These are phyloP conservation scores for Bauhinia variegata DNA, from an alignment of 306 rosid species.

Conservation along the genomic window DNA sequence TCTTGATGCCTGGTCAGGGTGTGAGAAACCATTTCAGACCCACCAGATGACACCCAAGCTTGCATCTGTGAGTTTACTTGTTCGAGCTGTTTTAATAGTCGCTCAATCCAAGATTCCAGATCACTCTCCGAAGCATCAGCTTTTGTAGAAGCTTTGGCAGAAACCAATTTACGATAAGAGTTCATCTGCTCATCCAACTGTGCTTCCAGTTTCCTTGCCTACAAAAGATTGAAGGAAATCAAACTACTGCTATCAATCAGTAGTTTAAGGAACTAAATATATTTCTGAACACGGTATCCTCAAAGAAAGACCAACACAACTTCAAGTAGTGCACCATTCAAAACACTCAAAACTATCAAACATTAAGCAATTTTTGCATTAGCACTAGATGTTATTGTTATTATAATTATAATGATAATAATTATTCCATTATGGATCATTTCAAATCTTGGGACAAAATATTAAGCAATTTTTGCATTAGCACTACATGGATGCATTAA, in stretches of 20 bases:
- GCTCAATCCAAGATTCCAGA: conserved; percentile 79
- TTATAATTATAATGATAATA: neutral
- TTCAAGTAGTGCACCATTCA: conserved; percentile 16
- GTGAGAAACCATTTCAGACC: conserved; percentile 98
- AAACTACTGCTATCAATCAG: conserved; percentile 26
- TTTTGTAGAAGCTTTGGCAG: conserved; percentile 74
- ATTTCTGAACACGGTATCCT: conserved; percentile 11
- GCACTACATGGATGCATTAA: too few relatives aligned
- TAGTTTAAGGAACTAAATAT: conserved; percentile 13
- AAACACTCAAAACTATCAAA: conserved; percentile 10
- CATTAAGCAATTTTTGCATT: neutral
- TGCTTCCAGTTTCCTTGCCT: conserved; percentile 98
- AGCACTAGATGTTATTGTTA: neutral
- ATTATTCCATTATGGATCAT: neutral
- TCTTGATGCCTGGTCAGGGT: conserved; percentile 97
- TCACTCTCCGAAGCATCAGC: conserved; percentile 65
- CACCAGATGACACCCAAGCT: conserved; percentile 95
- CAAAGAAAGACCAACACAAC: conserved; percentile 19
- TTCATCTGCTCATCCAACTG: conserved; percentile 95
- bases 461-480: too few relatives aligned
- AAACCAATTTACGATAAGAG: conserved; percentile 79
- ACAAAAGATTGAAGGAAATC: conserved; percentile 31
- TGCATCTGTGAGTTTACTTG: conserved; percentile 98
- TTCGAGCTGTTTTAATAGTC: conserved; percentile 80
- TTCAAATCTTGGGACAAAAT: too few relatives aligned